phyloP scores from a whole-genome alignment of 129 eudicot genomes.

The Centrapalus pauciflorus region DNA sequence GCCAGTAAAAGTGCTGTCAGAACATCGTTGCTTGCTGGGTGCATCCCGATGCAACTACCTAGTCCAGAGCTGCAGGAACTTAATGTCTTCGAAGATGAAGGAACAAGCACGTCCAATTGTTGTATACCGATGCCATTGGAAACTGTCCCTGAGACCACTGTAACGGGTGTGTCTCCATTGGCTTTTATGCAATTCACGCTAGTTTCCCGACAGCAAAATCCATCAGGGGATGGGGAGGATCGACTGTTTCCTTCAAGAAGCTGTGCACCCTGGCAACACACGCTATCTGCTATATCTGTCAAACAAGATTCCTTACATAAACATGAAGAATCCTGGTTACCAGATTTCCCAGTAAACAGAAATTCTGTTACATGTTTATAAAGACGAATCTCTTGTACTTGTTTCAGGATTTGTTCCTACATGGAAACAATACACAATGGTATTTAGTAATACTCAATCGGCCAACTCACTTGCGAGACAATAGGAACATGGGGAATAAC shows the following conservation, averaged over 20 bases:
- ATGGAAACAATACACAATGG: not conserved
- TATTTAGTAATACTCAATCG: not conserved
- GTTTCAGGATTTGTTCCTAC: conserved; percentile 80
- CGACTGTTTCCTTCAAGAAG: conserved; percentile 46
- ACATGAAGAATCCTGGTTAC: conserved; percentile 14
- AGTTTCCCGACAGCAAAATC: conserved; percentile 50
- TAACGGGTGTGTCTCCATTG: conserved; percentile 42
- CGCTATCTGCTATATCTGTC: conserved; percentile 50
- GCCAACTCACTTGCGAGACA: too few species aligned
- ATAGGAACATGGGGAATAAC: too few species aligned
- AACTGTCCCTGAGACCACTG: conserved; percentile 67
- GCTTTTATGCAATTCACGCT: conserved; percentile 44
- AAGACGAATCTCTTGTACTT: conserved; percentile 61
- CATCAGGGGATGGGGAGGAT: conserved; percentile 29
- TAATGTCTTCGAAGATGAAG: conserved; percentile 36
- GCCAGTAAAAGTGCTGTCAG: conserved; percentile 64
- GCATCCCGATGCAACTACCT: conserved; percentile 30
- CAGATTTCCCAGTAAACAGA: conserved; percentile 31
- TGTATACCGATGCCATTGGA: conserved; percentile 40
- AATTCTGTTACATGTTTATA: conserved; percentile 46
- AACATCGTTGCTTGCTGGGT: conserved; percentile 59
- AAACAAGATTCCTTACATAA: conserved; percentile 33
- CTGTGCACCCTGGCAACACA: conserved; percentile 73
- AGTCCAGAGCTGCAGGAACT: conserved; percentile 31
- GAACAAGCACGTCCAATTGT: conserved; percentile 59